Base-by-base conservation (phyloP, 225 moss, liverwort and hornwort species). In the Bryum argenteum region DNA sequence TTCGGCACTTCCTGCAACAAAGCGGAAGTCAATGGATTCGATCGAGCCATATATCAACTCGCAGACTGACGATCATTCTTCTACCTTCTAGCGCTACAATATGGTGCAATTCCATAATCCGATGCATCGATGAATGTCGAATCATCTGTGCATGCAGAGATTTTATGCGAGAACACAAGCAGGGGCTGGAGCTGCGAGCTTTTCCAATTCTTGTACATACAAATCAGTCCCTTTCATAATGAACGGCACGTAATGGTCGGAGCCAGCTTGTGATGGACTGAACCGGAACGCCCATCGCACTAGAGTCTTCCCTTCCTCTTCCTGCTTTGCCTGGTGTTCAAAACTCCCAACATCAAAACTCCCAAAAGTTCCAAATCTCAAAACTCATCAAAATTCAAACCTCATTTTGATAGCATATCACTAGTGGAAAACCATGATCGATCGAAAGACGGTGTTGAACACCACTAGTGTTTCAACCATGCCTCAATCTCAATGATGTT, bases 171-270 rank as follows among this genome's bases (percentile, higher is more conserved):
- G 14, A 20, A 63, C 71, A 45, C 69, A 62, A 19, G 69, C 18
- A 28, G 23, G 15, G 26, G 24, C 72, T 19, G 76, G 50, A 13
- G 79, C 74, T 17, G 83, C 83, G 6, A 87, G 80, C 73, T 79
- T 87, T 56, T 87, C 87, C 71, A 87, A 66, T 66, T 87, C 87
- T 64, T 87, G 83, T n/a, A 87, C 83, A 63, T 87, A 87, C 64
- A 87, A 72, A 73, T 81, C 66, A 23, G 87, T 87, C 17, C 87
- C 87, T 53, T 76, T 87, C 70, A 87, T 56, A 38, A 87, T 87
- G 78, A 83, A 83, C n/a, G 87, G 87, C 73, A 87, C 78, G 13
- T 74, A 87, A 16, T 5, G 72, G 42, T 87, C 83, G 8, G 81
- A 80, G 18, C 81, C 81, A 47, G 78, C 66, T 73, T 87, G 83